Evolutionary conservation across 2,329 filamentous ascomycete genomes (phyloP).

Genomic region (Arthrobotrys sphaeroides): DNA sequence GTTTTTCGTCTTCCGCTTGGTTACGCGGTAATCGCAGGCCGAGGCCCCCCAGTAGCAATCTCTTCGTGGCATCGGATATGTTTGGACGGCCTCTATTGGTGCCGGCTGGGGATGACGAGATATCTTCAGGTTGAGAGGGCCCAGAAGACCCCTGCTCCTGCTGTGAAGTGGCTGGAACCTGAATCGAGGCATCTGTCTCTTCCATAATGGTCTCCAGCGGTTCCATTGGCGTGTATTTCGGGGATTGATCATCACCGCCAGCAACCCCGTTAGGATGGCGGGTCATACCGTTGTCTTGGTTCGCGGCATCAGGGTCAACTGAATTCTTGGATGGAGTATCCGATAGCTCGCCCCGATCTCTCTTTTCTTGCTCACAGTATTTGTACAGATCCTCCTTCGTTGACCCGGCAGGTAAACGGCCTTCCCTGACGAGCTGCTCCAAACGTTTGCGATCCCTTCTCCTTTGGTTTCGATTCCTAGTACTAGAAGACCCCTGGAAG

Average conservation of each 20-base stretch:
- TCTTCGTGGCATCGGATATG: constrained; percentile 33
- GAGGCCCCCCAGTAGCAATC: constrained; percentile 25
- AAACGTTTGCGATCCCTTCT: constrained; percentile 35
- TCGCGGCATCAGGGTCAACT: background rate
- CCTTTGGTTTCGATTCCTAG: constrained; percentile 44
- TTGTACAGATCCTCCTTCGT: constrained; percentile 41
- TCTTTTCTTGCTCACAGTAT: background rate
- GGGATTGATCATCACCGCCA: background rate
- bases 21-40: constrained; percentile 41
- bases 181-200: constrained; percentile 9
- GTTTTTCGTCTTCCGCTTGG: constrained; percentile 38
- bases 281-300: background rate
- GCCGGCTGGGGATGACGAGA: constrained; percentile 4
- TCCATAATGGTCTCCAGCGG: constrained; percentile 31
- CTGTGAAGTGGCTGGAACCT: constrained; percentile 20
- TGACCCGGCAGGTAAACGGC: constrained; percentile 27
- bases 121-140: background rate
- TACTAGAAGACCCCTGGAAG: constrained; percentile 32
- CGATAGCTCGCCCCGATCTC: background rate
- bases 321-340: background rate
- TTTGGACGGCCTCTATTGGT: constrained; percentile 9
- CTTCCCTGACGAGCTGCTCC: constrained; percentile 25
- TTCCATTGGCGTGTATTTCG: constrained; percentile 39
- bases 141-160: background rate
- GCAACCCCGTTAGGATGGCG: background rate